These are phyloP conservation scores for Lomentospora prolificans DNA, from an alignment of 2,329 filamentous ascomycete species.

Conservation along the genomic window DNA sequence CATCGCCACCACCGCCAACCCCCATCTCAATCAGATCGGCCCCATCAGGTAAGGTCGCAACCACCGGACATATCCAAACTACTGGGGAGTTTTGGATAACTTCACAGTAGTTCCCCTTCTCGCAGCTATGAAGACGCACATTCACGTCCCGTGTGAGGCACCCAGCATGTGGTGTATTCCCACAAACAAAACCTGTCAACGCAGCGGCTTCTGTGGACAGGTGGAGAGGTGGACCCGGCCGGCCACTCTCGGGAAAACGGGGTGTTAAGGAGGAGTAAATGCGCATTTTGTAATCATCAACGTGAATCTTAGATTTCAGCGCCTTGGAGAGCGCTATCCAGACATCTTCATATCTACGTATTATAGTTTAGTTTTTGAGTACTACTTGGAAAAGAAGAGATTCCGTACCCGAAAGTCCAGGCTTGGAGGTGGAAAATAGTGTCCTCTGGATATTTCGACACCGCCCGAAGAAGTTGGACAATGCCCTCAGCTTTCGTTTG, in stretches of 20 bases:
- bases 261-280: slow-evolving; percentile 58
- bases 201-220: slow-evolving; percentile 51
- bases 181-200: slow-evolving; percentile 64
- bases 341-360: slow-evolving; percentile 69
- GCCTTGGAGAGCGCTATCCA: slow-evolving; percentile 72
- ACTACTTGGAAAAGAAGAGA: not conserved
- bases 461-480: slow-evolving; percentile 59
- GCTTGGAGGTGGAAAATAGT: slow-evolving; percentile 77
- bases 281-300: slow-evolving; percentile 69
- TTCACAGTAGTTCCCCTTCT: slow-evolving; percentile 56
- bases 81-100: slow-evolving; percentile 38
- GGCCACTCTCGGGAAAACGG: slow-evolving; percentile 12
- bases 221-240: slow-evolving; percentile 16
- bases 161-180: slow-evolving; percentile 59
- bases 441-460: slow-evolving; percentile 57
- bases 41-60: slow-evolving; percentile 53
- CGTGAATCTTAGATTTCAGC: slow-evolving; percentile 63
- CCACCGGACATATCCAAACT: slow-evolving; percentile 70
- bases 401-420: slow-evolving; percentile 60
- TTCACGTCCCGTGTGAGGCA: slow-evolving; percentile 57
- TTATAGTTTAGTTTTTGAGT: not conserved
- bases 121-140: slow-evolving; percentile 75
- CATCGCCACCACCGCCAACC: slow-evolving; percentile 68
- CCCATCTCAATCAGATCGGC: slow-evolving; percentile 62
- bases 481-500: slow-evolving; percentile 66